Conservation (phyloP, 345 rosid genomes). For the Lumnitzera littorea region DNA sequence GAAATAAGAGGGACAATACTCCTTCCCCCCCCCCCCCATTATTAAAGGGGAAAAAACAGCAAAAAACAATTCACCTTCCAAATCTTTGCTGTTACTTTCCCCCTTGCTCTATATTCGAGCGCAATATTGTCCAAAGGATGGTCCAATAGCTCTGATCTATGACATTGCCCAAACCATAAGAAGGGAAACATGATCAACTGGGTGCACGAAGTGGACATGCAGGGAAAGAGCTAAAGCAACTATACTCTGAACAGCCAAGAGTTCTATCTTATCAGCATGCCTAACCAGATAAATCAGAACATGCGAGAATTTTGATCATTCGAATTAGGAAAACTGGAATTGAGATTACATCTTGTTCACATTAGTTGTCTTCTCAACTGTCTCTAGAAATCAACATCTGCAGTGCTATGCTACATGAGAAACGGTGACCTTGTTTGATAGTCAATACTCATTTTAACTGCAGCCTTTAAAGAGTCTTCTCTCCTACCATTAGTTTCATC, state of each 20-base stretch:
- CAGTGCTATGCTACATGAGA: too few species aligned
- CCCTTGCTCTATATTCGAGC: slow-evolving; percentile 60
- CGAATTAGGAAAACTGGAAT: too few species aligned
- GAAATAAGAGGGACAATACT: neutral
- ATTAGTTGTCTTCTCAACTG: too few species aligned
- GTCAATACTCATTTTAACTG: too few species aligned
- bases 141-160: slow-evolving; percentile 70
- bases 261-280: neutral
- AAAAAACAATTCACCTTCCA: slow-evolving; percentile 48
- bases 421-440: too few species aligned
- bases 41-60: neutral
- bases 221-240: too few species aligned
- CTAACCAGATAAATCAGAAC: neutral
- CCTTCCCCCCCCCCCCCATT: neutral
- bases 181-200: neutral
- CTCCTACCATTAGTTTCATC: too few species aligned
- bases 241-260: too few species aligned
- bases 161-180: slow-evolving; percentile 87
- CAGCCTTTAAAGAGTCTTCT: too few species aligned
- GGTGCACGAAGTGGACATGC: neutral
- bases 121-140: slow-evolving; percentile 48
- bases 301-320: too few species aligned
- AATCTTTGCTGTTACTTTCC: slow-evolving; percentile 65
- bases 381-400: too few species aligned
- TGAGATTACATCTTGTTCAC: too few species aligned